These are phyloP conservation scores for Umbellularia californica DNA, from an alignment of 164 flowering plant genomes.

Conservation along the genomic window DNA sequence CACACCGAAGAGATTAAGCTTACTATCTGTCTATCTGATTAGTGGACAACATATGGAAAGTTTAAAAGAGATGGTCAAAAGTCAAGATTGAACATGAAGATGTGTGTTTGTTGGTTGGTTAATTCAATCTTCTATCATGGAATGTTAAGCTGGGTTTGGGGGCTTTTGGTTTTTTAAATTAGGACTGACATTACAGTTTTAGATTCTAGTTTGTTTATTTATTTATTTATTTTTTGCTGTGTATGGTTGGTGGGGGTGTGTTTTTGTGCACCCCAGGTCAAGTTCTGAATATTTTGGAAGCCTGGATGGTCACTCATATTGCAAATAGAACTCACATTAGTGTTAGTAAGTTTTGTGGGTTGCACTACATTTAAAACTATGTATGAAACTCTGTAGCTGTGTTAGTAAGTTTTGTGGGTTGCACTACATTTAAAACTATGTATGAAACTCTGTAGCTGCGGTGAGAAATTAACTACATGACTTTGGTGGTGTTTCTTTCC, in stretches of 20 bases:
- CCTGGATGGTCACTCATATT: neutral
- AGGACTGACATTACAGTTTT: neutral
- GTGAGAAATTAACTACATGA: too few species aligned
- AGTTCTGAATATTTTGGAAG: neutral
- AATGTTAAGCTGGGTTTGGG: neutral
- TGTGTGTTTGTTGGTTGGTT: neutral
- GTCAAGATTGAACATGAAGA: neutral
- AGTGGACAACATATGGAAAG: neutral
- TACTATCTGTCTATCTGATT: neutral
- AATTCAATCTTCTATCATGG: neutral
- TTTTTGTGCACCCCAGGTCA: neutral
- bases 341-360: too few species aligned
- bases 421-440: too few species aligned
- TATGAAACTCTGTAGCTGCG: too few species aligned
- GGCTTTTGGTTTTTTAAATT: neutral
- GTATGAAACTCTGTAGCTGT: too few species aligned
- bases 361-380: too few species aligned
- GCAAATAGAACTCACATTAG: neutral
- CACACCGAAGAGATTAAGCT: neutral
- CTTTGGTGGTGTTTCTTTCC: too few species aligned
- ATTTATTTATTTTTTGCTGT: neutral
- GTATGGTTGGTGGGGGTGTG: neutral
- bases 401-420: too few species aligned
- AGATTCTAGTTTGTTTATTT: too few species aligned
- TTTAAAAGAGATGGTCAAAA: neutral